Evolutionary conservation across 305 asterid genomes (phyloP), one percentile per base, ranked within the genome.

Genomic region (Fraxinus xanthoxyloides): DNA sequence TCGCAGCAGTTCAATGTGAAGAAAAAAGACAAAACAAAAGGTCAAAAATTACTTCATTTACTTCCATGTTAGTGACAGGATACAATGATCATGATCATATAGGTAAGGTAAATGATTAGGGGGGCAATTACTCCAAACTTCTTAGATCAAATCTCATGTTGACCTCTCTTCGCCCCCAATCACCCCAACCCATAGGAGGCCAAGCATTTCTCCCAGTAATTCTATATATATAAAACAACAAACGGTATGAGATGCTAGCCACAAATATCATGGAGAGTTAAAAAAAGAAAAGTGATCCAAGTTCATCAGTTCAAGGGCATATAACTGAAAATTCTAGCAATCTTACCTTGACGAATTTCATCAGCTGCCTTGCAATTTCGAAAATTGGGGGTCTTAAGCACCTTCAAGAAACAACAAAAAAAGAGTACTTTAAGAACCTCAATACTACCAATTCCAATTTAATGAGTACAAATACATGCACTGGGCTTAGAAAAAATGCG

Each of bases 341-440:
- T 26, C 86, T 84, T 81, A 92, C 99, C 92, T 82, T 86, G 85
- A 70, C 91, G 92, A 31, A 95, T 95, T 75, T 92, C 92, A 56
- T 84, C 87, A 80, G 99, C 98, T 46, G 97, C 97, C 80, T 94
- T 90, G 89, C 97, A 90, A 83, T 92, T 95, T 61, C 76, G 89
- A 77, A 95, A 94, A 82, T 95, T 93, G 3, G 99, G 97, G 54
- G 97, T 89, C 85, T 87, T 92, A 76, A 95, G 97, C 86, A 93
- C 96, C 99, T 92, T 87, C 84, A 89, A 88, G 82, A 86, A 80
- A 67, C 15, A 40, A 40, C 79, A 67, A 80, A 75, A 84, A 77
- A 3, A 0, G 83, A 83, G n/a, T 26, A 65, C 73, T 15, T 23
- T 31, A 77, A 75, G 72, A 75, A 56, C 75, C 56, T 67, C 23